Conservation (phyloP, 2,329 filamentous ascomycete species). For the Pseudogymnoascus sp. region DNA sequence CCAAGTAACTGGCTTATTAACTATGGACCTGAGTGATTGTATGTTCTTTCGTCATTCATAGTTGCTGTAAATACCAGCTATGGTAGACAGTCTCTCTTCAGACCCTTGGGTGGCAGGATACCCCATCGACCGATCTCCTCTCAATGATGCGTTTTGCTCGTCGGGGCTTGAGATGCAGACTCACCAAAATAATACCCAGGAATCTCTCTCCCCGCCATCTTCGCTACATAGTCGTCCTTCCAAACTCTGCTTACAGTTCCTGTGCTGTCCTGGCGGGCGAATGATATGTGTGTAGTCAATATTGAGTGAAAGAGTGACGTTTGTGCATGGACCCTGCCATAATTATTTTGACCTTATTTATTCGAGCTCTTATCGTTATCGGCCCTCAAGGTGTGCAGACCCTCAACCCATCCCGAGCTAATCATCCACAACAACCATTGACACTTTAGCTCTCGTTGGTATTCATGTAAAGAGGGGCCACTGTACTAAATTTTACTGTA, state of each 20-base stretch:
- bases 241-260: neutral
- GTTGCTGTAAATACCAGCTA: neutral
- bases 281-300: neutral
- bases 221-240: neutral
- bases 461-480: neutral
- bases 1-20: neutral
- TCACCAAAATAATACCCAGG: neutral
- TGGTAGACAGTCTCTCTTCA: neutral
- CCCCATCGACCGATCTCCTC: too few relatives aligned
- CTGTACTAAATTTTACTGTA: neutral
- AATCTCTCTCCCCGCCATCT: slow-evolving; percentile 4
- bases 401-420: neutral
- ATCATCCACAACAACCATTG: neutral
- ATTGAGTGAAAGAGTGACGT: neutral
- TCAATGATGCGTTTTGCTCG: too few relatives aligned
- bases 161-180: neutral
- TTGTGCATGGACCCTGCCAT: neutral
- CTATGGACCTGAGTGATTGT: slow-evolving; percentile 34
- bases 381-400: neutral
- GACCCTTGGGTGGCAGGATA: slow-evolving; percentile 18
- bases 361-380: neutral
- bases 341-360: neutral
- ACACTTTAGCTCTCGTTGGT: neutral
- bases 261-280: neutral
- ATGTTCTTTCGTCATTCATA: slow-evolving; percentile 44